Base-by-base conservation (phyloP, 495 filamentous ascomycete species). In the Tricharina praecox region DNA sequence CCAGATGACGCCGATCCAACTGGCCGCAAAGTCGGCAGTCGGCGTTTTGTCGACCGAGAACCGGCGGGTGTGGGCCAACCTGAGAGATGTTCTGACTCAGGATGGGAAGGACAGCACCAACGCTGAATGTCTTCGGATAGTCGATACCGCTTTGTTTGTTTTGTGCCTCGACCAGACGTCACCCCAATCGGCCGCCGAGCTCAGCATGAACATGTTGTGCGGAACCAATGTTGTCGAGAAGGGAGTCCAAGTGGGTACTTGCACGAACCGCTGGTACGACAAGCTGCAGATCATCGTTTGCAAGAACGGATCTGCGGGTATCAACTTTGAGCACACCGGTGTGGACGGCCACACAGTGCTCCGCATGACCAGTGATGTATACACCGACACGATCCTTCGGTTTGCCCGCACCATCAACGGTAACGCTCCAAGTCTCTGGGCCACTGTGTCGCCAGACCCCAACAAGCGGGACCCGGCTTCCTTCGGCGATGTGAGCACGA, bases 211-310 rank as follows among this genome's bases (percentile, higher is more conserved):
- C 64, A 96, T 97, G 88, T 82, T 97, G 32, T 96, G 92, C 56
- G 90, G 90, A 25, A 92, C 85, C 0, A 93, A 78, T 56, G 79
- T 88, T 50, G 79, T 97, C 15, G 79, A 93, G 60, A 78, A 78
- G 62, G 90, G 90, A 11, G 83, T 97, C 3, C 90, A 97, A 64
- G 82, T 94, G 26, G 90, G 90, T 18, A 97, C 90, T 26, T 97
- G 90, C 64, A 94, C 88, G 11, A 97, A 97, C 62, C 72, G 90
- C 45, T 97, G 90, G 90, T 97, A 97, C 58, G 90, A 97, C 64
- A 97, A 97, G 65, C 73, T 97, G 21, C 90, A 97, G 62, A 96
- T 97, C 51, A 97, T 97, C 46, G 90, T 97, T 32, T 96, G 92
- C 72, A 92, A 93, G 68, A 97, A 95, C 65, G 90, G 90, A 8